These are phyloP conservation scores for Trametes cubensis DNA, from an alignment of 768 basidiomycete genomes.

Conservation along the genomic window DNA sequence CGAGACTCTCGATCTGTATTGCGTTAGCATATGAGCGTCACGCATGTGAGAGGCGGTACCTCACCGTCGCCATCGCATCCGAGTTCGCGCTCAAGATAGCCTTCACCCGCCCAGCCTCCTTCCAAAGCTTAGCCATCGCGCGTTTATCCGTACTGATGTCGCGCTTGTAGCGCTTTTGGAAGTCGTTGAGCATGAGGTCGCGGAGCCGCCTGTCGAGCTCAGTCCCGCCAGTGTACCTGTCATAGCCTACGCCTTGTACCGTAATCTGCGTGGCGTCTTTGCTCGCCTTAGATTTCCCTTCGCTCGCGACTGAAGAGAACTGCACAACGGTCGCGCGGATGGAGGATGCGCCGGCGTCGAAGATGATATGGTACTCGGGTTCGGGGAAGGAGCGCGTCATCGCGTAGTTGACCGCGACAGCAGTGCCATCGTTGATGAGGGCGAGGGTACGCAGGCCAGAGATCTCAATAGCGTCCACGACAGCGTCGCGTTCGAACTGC, in stretches of 20 bases:
- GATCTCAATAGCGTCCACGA: slow-evolving; percentile 90
- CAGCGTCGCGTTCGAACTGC: slow-evolving; percentile 88
- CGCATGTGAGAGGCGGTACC: slow-evolving; percentile 30
- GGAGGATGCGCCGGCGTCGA: slow-evolving; percentile 89
- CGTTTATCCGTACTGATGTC: slow-evolving; percentile 73
- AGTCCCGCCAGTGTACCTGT: slow-evolving; percentile 75
- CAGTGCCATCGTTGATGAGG: slow-evolving; percentile 89
- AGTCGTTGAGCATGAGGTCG: slow-evolving; percentile 75
- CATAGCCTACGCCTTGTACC: slow-evolving; percentile 82
- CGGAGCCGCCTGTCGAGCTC: slow-evolving; percentile 83
- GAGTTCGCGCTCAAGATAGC: slow-evolving; percentile 90
- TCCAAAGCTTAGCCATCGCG: slow-evolving; percentile 92
- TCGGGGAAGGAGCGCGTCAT: slow-evolving; percentile 88
- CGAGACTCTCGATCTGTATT: slow-evolving; percentile 78
- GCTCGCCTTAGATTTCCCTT: slow-evolving; percentile 49
- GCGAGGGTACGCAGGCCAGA: slow-evolving; percentile 83
- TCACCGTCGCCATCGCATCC: slow-evolving; percentile 73
- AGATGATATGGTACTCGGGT: slow-evolving; percentile 87
- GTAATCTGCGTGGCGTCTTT: slow-evolving; percentile 67
- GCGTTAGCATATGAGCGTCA: slow-evolving; percentile 6
- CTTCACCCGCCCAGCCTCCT: slow-evolving; percentile 91
- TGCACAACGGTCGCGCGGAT: slow-evolving; percentile 77
- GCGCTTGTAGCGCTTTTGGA: slow-evolving; percentile 69
- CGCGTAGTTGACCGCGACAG: slow-evolving; percentile 96
- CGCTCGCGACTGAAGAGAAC: slow-evolving; percentile 54